Conservation (phyloP, 352 stramenopile species). For the Phytophthora crassamura region DNA sequence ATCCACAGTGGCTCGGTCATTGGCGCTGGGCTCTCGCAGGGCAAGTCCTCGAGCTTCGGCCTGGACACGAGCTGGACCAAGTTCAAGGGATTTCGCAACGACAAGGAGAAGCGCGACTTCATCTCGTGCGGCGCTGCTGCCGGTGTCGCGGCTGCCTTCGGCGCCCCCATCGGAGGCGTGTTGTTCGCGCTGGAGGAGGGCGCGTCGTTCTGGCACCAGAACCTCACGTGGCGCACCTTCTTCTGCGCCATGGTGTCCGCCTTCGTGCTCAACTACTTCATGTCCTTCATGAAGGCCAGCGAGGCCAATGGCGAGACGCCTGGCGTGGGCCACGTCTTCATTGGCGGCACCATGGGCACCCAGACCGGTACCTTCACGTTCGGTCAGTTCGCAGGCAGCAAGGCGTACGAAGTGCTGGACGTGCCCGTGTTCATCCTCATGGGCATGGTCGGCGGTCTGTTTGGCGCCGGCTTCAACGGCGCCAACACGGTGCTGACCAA, state of each 20-base stretch:
- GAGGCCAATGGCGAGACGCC: conserved; percentile 37
- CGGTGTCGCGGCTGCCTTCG: conserved; percentile 97
- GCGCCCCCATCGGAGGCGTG: conserved; percentile 97
- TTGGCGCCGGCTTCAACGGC: conserved; percentile 97
- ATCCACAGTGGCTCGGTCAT: conserved; percentile 93
- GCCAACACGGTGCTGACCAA: conserved; percentile 94
- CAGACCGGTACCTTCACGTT: conserved; percentile 89
- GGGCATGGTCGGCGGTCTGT: conserved; percentile 96
- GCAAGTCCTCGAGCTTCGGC: conserved; percentile 89
- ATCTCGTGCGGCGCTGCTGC: conserved; percentile 97
- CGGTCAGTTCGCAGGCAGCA: conserved; percentile 88
- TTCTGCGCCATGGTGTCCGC: conserved; percentile 96
- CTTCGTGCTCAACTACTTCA: conserved; percentile 88
- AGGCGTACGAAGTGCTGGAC: conserved; percentile 95
- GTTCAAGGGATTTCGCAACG: conserved; percentile 94
- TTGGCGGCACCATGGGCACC: conserved; percentile 74
- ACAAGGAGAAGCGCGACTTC: conserved; percentile 97
- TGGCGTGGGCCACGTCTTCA: conserved; percentile 54
- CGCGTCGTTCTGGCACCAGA: conserved; percentile 98
- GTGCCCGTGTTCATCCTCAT: conserved; percentile 97
- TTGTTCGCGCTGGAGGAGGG: conserved; percentile 98
- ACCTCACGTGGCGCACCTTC: conserved; percentile 98
- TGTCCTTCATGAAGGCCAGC: conserved; percentile 77
- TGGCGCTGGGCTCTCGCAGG: conserved; percentile 96
- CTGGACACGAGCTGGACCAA: conserved; percentile 90